phyloP scores from a whole-genome alignment of 192 early-diverging fungal genomes.

The Endogone sp. region DNA sequence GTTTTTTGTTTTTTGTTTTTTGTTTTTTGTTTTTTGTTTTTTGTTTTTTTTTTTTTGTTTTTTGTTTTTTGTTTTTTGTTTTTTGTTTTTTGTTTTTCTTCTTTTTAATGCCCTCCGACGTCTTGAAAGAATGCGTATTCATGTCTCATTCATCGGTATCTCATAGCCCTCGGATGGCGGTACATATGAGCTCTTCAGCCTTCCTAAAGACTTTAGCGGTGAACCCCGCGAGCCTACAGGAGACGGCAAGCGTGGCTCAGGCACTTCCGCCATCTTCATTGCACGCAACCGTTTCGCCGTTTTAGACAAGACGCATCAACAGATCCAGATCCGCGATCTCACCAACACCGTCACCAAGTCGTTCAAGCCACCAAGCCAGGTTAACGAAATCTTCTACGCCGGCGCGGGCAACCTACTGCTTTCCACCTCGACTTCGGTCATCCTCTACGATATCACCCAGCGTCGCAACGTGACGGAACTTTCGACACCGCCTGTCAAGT shows the following conservation, averaged over 20 bases:
- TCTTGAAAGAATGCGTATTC: background rate
- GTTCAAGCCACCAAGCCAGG: slow-evolving; percentile 72
- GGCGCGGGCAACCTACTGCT: slow-evolving; percentile 84
- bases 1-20: background rate
- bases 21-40: background rate
- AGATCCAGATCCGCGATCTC: slow-evolving; percentile 86
- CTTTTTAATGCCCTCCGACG: background rate
- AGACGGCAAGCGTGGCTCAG: slow-evolving; percentile 76
- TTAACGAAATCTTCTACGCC: slow-evolving; percentile 86
- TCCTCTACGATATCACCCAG: slow-evolving; percentile 89
- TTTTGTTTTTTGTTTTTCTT: too few species aligned
- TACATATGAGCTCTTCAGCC: slow-evolving; percentile 82
- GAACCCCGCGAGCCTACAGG: slow-evolving; percentile 56
- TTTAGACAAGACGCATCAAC: slow-evolving; percentile 77
- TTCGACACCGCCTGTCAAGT: slow-evolving; percentile 82
- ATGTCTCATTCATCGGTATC: background rate
- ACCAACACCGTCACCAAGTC: slow-evolving; percentile 86
- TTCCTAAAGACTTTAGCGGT: slow-evolving; percentile 69
- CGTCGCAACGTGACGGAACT: slow-evolving; percentile 74
- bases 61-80: background rate
- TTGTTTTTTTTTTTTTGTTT: background rate
- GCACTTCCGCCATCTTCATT: slow-evolving; percentile 85
- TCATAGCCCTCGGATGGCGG: slow-evolving; percentile 77
- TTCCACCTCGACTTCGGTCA: slow-evolving; percentile 80
- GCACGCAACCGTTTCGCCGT: slow-evolving; percentile 98